Evolutionary conservation across 2,329 filamentous ascomycete genomes (phyloP).

Genomic region (Phialophora macrospora): DNA sequence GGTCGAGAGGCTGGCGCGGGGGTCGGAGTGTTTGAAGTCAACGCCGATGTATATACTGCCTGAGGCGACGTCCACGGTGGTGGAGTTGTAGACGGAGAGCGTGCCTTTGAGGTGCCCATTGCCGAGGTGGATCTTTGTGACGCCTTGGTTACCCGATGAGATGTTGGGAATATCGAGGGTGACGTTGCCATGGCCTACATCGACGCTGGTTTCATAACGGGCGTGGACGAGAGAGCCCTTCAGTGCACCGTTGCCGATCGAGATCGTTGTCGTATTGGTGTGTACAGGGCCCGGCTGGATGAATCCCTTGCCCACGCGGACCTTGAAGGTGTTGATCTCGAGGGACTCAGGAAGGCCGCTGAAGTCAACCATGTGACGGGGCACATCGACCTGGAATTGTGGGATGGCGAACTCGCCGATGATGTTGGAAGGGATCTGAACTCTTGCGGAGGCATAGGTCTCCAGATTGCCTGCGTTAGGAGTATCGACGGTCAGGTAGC

Average conservation of each 20-base stretch:
- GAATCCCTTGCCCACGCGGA: constrained; percentile 27
- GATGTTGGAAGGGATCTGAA: constrained; percentile 34
- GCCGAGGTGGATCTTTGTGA: constrained; percentile 26
- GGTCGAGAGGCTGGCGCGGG: constrained; percentile 26
- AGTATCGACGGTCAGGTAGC: constrained; percentile 25
- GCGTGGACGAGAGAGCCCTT: constrained; percentile 26
- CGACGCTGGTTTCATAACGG: constrained; percentile 24
- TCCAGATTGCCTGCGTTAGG: constrained; percentile 21
- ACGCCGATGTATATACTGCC: constrained; percentile 28
- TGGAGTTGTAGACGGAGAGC: constrained; percentile 29
- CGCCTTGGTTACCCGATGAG: constrained; percentile 24
- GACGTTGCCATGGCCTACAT: constrained; percentile 28
- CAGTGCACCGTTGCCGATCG: constrained; percentile 24
- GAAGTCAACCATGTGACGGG: constrained; percentile 33
- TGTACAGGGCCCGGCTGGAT: constrained; percentile 31
- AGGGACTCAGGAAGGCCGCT: constrained; percentile 32
- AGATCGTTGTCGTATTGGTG: constrained; percentile 26
- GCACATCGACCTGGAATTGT: constrained; percentile 26
- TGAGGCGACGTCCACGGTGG: constrained; percentile 21
- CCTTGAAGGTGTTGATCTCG: constrained; percentile 26
- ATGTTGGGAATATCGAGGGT: constrained; percentile 29
- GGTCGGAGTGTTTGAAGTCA: constrained; percentile 23
- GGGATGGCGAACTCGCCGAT: constrained; percentile 28
- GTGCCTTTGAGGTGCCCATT: constrained; percentile 28
- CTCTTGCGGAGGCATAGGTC: constrained; percentile 23